phyloP scores from a whole-genome alignment of 176 grass and related monocot species.

The Eragrostis curvula region DNA sequence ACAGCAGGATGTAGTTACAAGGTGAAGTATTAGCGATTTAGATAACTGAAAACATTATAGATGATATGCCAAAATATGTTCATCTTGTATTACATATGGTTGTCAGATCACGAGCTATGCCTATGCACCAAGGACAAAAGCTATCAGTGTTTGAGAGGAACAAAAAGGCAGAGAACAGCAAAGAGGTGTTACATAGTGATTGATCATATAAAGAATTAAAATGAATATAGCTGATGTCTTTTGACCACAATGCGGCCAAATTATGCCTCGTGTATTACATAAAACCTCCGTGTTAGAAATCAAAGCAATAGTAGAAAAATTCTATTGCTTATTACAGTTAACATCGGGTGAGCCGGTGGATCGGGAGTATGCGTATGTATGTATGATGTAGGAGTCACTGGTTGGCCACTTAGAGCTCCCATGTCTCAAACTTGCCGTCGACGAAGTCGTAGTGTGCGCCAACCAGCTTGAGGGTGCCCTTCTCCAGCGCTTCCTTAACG shows the following conservation, averaged over 20 bases:
- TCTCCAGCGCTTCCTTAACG: slow-evolving; percentile 61
- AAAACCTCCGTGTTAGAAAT: background rate
- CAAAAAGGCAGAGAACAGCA: background rate
- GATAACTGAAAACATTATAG: no score
- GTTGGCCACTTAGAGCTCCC: slow-evolving; percentile 16
- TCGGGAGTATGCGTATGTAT: background rate
- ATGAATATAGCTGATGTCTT: background rate
- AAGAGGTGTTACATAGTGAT: background rate
- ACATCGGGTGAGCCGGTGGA: background rate
- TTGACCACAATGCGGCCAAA: slow-evolving; percentile 31
- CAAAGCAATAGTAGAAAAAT: background rate
- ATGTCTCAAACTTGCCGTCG: slow-evolving; percentile 65
- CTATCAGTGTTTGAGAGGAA: background rate
- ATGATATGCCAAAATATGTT: no score
- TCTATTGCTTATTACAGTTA: slow-evolving; percentile 22
- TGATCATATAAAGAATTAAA: background rate
- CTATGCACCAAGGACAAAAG: no score
- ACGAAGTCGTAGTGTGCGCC: slow-evolving; percentile 83
- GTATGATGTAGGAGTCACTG: background rate
- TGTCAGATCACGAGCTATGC: background rate
- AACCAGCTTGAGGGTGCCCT: slow-evolving; percentile 67
- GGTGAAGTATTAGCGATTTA: no score
- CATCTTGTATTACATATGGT: no score
- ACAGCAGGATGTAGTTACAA: no score
- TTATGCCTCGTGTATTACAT: slow-evolving; percentile 20